Evolutionary conservation across 2,329 filamentous ascomycete species (phyloP).

Genomic region (Hypoxylon sp.): DNA sequence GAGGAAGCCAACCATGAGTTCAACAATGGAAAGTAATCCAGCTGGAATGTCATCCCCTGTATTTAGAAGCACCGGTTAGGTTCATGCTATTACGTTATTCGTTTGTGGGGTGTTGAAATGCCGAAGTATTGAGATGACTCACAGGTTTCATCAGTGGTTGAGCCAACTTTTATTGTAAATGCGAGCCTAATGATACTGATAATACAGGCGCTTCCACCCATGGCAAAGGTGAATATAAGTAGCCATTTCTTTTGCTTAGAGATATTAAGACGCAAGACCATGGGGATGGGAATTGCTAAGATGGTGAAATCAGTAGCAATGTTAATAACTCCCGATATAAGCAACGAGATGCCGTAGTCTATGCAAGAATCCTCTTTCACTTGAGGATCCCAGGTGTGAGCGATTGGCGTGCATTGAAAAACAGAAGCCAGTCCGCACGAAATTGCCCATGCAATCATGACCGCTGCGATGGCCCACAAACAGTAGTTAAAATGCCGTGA

Average conservation of each 20-base stretch:
- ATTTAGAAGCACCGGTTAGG: not conserved
- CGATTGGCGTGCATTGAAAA: constrained; percentile 21
- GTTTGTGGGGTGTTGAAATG: not conserved
- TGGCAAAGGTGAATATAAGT: constrained; percentile 18
- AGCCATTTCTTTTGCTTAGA: constrained; percentile 23
- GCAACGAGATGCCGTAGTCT: constrained; percentile 12
- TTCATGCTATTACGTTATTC: not conserved
- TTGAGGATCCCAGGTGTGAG: constrained; percentile 8
- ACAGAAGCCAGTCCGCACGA: not conserved
- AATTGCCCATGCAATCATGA: constrained; percentile 8
- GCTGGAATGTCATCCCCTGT: constrained; percentile 5
- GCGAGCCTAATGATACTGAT: constrained; percentile 29
- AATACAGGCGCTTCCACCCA: constrained; percentile 25
- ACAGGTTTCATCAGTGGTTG: constrained; percentile 20
- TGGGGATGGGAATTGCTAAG: constrained; percentile 17
- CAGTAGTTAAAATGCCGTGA: constrained; percentile 4
- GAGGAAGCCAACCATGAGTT: constrained; percentile 12
- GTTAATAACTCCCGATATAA: constrained; percentile 24
- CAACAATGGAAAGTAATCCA: constrained; percentile 5
- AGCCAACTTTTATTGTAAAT: constrained; percentile 14
- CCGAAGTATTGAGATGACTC: constrained; percentile 1
- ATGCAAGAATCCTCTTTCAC: constrained; percentile 10
- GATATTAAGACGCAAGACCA: not conserved
- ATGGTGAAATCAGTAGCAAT: constrained; percentile 28
- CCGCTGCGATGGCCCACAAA: constrained; percentile 4